Evolutionary conservation across 2,329 filamentous ascomycete species (phyloP), one percentile per base, ranked within the genome.

Genomic region (Mariannaea elegans): DNA sequence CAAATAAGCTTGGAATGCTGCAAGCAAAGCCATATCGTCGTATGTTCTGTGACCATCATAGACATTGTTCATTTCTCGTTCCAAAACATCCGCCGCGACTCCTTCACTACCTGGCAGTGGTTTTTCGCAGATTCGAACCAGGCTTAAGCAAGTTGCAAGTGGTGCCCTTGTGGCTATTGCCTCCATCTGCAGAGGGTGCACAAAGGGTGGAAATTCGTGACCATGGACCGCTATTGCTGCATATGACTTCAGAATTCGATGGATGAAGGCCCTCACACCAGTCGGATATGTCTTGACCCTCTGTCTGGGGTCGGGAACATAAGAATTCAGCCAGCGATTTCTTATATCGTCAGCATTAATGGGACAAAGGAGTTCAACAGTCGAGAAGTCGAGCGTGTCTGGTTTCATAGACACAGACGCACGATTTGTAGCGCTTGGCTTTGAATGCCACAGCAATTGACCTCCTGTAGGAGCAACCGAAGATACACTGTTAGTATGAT

Each of bases 1-100:
- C 3, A 87, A 71, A 65, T 84, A 84, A 0, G 83, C 80, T 61
- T 87, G 84, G 36, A 85, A 84, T 1, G 78, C 72, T 0, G 77
- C 75, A 0, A 86, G 76, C 1, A 77, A 69, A 8, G 54, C 10
- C 7, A 70, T 21, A 3, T 74, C 69, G 42, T 76, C 71, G 27
- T 68, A 72, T 0, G 53, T 62, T 0, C 46, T 44, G 9, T 68
- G 67, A 4, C 68, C 61, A 29, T 71, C 71, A 61, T 74, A 76
- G 2, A 83, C 38, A 4, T 50, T 73, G n/a, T 63, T 64, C 79
- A 84, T 82, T 56, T 83, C 80, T 24, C 74, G 66, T 44, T 76
- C 73, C 0, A 83, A 59, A 0, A 80, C 67, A 3, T 72, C 70
- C 0, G 69, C 71, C 1, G 75, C 74, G 2, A 70, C 68, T 3